A percentile compares a stretch with the other conserved stretches of the same genome.
These are phyloP conservation scores for Malbranchea zuffiana DNA, from an alignment of 2,329 filamentous ascomycete genomes.

Conservation along the genomic window DNA sequence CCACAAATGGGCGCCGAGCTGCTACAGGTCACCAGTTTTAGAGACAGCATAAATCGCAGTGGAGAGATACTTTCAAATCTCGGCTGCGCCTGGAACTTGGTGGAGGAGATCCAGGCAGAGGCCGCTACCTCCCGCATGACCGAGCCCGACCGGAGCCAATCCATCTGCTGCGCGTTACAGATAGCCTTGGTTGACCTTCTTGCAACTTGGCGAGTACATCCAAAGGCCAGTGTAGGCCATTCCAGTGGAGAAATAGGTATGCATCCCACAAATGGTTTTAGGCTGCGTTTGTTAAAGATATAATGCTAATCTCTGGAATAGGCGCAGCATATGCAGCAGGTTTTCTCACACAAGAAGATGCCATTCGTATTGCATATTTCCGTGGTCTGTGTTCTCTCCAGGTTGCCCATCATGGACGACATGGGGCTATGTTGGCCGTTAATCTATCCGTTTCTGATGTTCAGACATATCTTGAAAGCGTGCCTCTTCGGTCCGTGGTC, in stretches of 20 bases:
- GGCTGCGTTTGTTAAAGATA: constrained; percentile 20
- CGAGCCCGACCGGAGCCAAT: constrained; percentile 8
- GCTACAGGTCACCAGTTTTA: constrained; percentile 9
- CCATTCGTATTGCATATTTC: constrained; percentile 40
- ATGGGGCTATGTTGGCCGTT: constrained; percentile 8
- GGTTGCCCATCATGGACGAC: neutral
- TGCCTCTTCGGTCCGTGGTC: constrained; percentile 2
- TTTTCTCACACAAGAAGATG: constrained; percentile 23
- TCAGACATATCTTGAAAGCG: neutral
- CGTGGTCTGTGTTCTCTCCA: constrained; percentile 14
- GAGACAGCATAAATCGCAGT: constrained; percentile 9
- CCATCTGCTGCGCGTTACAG: constrained; percentile 12
- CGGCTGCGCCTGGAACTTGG: no score
- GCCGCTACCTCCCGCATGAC: neutral
- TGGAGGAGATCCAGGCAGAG: neutral
- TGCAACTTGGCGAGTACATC: constrained; percentile 8
- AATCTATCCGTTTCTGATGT: constrained; percentile 6
- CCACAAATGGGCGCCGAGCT: constrained; percentile 15
- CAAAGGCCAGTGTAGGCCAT: constrained; percentile 12
- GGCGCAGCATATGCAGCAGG: constrained; percentile 15
- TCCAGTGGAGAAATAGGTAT: constrained; percentile 14
- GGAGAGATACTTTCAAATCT: no score
- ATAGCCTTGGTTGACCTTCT: constrained; percentile 11
- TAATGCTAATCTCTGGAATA: no score
- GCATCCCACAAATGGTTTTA: no score